Conservation (phyloP, 2,329 filamentous ascomycete genomes). For the Byssothecium circinans region DNA sequence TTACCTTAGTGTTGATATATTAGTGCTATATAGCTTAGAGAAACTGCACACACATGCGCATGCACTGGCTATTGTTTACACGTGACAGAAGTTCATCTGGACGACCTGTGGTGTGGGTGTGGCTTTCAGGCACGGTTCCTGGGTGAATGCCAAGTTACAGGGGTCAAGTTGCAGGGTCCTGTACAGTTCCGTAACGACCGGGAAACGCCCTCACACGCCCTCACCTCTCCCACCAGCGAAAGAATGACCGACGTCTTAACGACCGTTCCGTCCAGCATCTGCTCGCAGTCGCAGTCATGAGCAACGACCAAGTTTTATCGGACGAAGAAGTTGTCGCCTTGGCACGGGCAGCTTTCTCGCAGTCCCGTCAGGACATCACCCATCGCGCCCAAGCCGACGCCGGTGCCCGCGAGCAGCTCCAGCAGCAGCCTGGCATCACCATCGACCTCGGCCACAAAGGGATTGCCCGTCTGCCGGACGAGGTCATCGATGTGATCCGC, state of each 20-base stretch:
- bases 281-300: conserved; percentile 31
- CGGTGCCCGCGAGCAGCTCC: conserved; percentile 57
- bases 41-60: too few relatives aligned
- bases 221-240: not conserved
- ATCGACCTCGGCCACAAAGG: conserved; percentile 77
- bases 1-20: too few relatives aligned
- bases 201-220: not conserved
- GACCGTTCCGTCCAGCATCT: conserved; percentile 2
- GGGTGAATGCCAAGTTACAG: too few relatives aligned
- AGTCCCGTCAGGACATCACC: conserved; percentile 66
- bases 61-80: too few relatives aligned
- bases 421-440: conserved; percentile 68
- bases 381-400: conserved; percentile 56
- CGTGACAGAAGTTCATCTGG: too few relatives aligned
- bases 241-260: conserved; percentile 13
- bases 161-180: not conserved
- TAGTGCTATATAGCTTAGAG: too few relatives aligned
- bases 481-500: conserved; percentile 74
- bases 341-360: conserved; percentile 67
- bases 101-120: too few relatives aligned
- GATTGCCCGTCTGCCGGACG: conserved; percentile 70
- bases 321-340: conserved; percentile 66
- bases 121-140: too few relatives aligned
- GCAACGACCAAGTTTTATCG: conserved; percentile 52
- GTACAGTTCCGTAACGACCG: conserved; percentile 5